Evolutionary conservation across 495 filamentous ascomycete genomes (phyloP).

Genomic region (Cercophora newfieldiana): DNA sequence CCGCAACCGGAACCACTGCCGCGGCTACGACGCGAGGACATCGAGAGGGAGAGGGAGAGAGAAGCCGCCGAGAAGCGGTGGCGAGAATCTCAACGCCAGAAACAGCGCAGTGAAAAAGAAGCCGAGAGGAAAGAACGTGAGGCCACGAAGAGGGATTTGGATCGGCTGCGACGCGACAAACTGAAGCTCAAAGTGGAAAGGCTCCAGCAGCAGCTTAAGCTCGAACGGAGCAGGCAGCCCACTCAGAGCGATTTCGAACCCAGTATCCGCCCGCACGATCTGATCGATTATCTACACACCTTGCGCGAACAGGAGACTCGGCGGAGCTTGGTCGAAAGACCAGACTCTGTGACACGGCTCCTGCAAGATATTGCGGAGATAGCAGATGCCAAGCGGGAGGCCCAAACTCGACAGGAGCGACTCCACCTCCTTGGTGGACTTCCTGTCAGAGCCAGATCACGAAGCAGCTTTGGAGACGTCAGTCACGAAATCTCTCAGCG

Average conservation of each 20-base stretch:
- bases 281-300: background rate
- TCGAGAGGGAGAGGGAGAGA: background rate
- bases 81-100: background rate
- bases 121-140: background rate
- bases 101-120: background rate
- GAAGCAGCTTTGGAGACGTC: background rate
- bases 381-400: background rate
- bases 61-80: background rate
- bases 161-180: background rate
- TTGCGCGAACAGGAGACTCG: background rate
- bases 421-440: background rate
- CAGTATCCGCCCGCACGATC: background rate
- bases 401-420: background rate
- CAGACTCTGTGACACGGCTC: background rate
- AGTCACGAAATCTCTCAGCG: background rate
- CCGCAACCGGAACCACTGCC: background rate
- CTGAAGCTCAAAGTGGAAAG: background rate
- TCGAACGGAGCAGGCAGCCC: background rate
- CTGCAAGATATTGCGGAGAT: background rate
- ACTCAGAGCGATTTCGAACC: background rate
- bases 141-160: background rate
- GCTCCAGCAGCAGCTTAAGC: background rate
- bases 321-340: background rate
- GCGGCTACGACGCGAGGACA: background rate
- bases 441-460: background rate